These are phyloP conservation scores for Mycena kentingensis DNA, from an alignment of 768 basidiomycete genomes.

Conservation along the genomic window DNA sequence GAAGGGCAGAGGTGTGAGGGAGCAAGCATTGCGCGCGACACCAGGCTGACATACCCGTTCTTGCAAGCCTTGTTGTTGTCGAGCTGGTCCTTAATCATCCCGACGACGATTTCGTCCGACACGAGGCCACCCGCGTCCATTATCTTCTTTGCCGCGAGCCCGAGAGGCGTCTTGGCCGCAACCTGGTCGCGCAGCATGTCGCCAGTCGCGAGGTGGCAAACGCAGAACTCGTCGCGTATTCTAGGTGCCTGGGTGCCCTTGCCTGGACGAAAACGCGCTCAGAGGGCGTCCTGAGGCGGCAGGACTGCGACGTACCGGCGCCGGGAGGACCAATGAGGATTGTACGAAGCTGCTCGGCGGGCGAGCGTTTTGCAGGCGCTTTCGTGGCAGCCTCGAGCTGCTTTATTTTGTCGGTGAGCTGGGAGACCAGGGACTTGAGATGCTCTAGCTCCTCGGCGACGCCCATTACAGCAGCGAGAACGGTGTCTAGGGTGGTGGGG, in stretches of 20 bases:
- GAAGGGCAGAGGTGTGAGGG: not conserved
- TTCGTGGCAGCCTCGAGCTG: constrained; percentile 74
- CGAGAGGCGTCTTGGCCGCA: constrained; percentile 79
- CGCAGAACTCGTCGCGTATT: constrained; percentile 90
- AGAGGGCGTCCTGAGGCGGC: constrained; percentile 4
- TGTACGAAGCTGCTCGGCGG: constrained; percentile 80
- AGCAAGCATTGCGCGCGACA: constrained; percentile 1
- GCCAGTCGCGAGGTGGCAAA: constrained; percentile 98
- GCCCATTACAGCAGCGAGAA: constrained; percentile 51
- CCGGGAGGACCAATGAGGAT: constrained; percentile 97
- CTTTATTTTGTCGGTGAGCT: constrained; percentile 89
- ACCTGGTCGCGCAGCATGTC: constrained; percentile 99
- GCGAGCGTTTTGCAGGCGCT: constrained; percentile 44
- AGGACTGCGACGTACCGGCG: constrained; percentile 64
- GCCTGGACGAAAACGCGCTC: constrained; percentile 48
- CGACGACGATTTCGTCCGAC: constrained; percentile 94
- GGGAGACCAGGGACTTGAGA: constrained; percentile 87
- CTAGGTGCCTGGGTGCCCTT: constrained; percentile 98
- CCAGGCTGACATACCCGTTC: constrained; percentile 76
- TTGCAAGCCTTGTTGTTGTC: constrained; percentile 91
- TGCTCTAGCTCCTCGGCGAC: constrained; percentile 84
- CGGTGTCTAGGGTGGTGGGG: constrained; percentile 1
- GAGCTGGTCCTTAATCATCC: constrained; percentile 95
- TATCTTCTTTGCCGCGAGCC: constrained; percentile 92
- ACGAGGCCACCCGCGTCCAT: constrained; percentile 98